Base-by-base conservation (phyloP, 2,329 filamentous ascomycete species). In the Phyllosticta paracitricarpa region DNA sequence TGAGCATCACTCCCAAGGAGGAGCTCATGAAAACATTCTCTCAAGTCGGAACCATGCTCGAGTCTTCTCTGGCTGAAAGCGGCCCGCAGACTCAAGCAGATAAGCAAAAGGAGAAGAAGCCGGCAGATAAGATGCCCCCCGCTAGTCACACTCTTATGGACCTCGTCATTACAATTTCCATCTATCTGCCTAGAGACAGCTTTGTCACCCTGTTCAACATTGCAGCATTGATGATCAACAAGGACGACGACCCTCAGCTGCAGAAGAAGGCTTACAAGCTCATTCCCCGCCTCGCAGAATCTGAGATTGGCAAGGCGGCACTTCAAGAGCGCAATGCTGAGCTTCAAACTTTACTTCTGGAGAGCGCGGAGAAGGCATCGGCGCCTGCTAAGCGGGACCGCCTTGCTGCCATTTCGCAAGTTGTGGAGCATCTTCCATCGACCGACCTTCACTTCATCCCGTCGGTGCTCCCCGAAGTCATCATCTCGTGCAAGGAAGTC, bases 231-330 rank as follows among this genome's bases (percentile, higher is more conserved):
- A 88, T 97, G 62, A 87, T 97, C 66, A 86, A 88, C 72, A 89
- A 87, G 70, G 82, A 88, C 61, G 83, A 89, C 48, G 93, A 97
- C 70, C 89, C 93, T 9, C 93, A 97, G 73, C 79, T 99, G 40
- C 93, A 97, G 74, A 99, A 99, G 84, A 99, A 99, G 77, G 93
- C 94, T 0, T 99, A 99, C 80, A 97, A 97, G 79, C 83, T 99
- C 58, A 95, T 99, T 57, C 93, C 94, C 3, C 87, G 94, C 60
- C 83, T 99, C 51, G 88, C 89, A 1, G 88, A 89, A 65, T 96
- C 92, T 1, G 84, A 89, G 35, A 83, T 82, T 56, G 94, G 94
- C 54, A 84, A 83, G 66, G 76, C 79, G n/a, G 92, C 93, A 3
- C 81, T 99, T 1, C 75, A 82, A 64, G 87, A 92, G 69, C 85